These are phyloP conservation scores for Penicillium sp. DNA, from an alignment of 2,329 filamentous ascomycete species.

Conservation along the genomic window DNA sequence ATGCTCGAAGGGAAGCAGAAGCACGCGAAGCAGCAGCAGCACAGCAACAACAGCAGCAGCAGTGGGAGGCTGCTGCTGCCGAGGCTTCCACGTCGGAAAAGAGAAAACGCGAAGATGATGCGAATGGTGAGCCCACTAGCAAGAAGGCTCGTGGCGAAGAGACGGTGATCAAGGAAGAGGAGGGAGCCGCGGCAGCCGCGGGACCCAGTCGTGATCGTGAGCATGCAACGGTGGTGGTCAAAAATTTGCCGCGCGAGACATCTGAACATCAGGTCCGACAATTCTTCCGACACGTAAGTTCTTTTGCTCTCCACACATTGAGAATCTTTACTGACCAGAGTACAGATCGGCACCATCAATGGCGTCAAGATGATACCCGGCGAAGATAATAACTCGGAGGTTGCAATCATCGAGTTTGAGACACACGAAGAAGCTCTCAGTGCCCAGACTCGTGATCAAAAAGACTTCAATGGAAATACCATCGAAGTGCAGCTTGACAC, in stretches of 20 bases:
- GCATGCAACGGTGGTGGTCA: constrained; percentile 77
- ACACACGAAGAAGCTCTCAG: constrained; percentile 72
- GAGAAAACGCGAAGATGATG: constrained; percentile 65
- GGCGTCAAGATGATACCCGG: constrained; percentile 65
- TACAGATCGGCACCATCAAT: constrained; percentile 69
- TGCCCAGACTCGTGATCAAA: constrained; percentile 74
- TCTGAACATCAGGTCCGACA: constrained; percentile 71
- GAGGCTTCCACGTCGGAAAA: constrained; percentile 42
- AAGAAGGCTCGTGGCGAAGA: constrained; percentile 63
- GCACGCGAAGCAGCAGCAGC: constrained; percentile 52
- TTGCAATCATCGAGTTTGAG: constrained; percentile 80
- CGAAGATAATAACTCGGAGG: constrained; percentile 55
- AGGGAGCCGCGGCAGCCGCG: constrained; percentile 28
- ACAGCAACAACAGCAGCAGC: constrained; percentile 24
- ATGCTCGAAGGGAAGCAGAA: constrained; percentile 61
- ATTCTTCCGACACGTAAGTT: constrained; percentile 71
- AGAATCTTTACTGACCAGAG: constrained; percentile 8
- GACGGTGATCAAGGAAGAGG: constrained; percentile 27
- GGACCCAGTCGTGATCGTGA: constrained; percentile 76
- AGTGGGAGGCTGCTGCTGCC: constrained; percentile 16
- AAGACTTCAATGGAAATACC: constrained; percentile 66
- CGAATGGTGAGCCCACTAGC: constrained; percentile 52
- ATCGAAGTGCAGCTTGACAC: constrained; percentile 71
- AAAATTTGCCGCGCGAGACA: constrained; percentile 65
- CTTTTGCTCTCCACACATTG: background rate